Base-by-base conservation (phyloP, 1,284 basidiomycete genomes). In the Paramarasmius palmivorus region DNA sequence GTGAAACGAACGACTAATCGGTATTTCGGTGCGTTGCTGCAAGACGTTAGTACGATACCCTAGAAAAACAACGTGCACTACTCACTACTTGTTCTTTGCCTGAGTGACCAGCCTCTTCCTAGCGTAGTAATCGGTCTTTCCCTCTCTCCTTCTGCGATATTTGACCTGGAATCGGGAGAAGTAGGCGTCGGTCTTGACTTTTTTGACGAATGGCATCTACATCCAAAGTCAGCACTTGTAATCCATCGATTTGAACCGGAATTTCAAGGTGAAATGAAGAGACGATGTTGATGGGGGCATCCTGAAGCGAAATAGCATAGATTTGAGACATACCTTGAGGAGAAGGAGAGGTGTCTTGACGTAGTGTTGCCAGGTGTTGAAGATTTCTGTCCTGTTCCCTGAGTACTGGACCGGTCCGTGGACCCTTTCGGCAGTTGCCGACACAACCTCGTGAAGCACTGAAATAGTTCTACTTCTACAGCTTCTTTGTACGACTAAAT, bases 51-150 rank as follows among this genome's bases (percentile, higher is more conserved):
- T 41, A 9, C 26, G 26, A 20, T 5, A 17, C 4, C n/a, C 2
- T n/a, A 37, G 9, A 45, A 52, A 23, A 58, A 41, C n/a, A 51
- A 44, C 25, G 19, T 35, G 22, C 19, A 25, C 56, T 29, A 71
- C 82, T 53, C 68, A 89, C 88, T 98, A 99, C 83, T 99, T 99
- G 90, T 98, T 99, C 86, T 99, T 99, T 62, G 96, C 95, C 84
- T 99, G 97, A 56, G 92, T 87, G 62, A 98, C 86, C 54, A 99
- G 84, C 65, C 94, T 89, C 81, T 97, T 96, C 66, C 96, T 92
- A 57, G 96, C 96, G 70, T 98, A 97, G 86, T 98, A 99, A 74
- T 99, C 97, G 63, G 97, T 99, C 81, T 95, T 97, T 59, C 97
- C 97, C 81, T 99, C 97, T 70, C 93, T 87, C 63, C 93, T 82